Evolutionary conservation across 331 rosid species (phyloP).

Genomic region (Dryas integrifolia): DNA sequence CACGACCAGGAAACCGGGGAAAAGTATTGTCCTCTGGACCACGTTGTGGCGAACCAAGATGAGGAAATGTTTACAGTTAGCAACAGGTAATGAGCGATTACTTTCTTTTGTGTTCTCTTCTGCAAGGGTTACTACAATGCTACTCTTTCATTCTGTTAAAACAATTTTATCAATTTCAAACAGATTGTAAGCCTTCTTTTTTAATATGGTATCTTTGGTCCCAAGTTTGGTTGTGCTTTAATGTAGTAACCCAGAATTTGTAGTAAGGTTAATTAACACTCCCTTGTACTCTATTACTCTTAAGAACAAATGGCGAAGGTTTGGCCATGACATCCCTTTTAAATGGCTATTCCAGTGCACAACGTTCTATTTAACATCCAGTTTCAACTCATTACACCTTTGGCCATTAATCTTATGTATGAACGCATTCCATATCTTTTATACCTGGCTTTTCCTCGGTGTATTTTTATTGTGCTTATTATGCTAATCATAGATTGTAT

Average conservation of each 20-base stretch:
- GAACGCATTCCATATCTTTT: neutral
- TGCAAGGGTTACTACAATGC: neutral
- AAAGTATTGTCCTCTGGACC: conserved; percentile 81
- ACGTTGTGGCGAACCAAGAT: conserved; percentile 76
- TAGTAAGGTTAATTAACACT: neutral
- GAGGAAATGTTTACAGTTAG: conserved; percentile 97
- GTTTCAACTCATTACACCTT: neutral
- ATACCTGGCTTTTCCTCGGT: neutral
- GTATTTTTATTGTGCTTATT: neutral
- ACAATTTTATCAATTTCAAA: neutral
- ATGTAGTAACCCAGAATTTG: neutral
- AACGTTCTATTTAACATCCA: neutral
- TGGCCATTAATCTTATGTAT: neutral
- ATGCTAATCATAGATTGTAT: neutral
- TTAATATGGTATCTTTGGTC: neutral
- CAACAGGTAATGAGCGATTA: conserved; percentile 63
- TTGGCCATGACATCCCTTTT: neutral
- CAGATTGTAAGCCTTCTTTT: neutral
- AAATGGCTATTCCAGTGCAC: neutral
- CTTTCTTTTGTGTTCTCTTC: neutral
- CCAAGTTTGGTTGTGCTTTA: neutral
- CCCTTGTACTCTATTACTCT: neutral
- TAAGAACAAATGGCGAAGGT: neutral
- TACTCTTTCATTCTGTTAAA: neutral
- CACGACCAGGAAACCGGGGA: conserved; percentile 92